These are phyloP conservation scores for Gloeostereum incarnatum DNA, from an alignment of 768 basidiomycete genomes.

Conservation along the genomic window DNA sequence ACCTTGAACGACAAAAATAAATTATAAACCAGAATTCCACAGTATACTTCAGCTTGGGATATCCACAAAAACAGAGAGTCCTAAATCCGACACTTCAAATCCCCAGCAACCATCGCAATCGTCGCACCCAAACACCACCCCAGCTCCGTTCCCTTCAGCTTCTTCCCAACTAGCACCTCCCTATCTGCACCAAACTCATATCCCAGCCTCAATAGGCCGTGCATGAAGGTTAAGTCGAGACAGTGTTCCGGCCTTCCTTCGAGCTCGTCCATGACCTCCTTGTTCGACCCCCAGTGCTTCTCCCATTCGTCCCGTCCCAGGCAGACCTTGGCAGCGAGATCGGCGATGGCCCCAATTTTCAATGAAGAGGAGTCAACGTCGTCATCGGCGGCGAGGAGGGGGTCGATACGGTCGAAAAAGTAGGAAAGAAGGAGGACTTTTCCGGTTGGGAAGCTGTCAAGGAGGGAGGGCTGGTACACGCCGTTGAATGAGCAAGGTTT, in stretches of 20 bases:
- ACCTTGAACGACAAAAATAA: no score
- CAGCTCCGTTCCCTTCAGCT: conserved; percentile 73
- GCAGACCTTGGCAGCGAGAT: conserved; percentile 67
- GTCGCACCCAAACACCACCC: conserved; percentile 91
- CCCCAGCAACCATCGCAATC: conserved; percentile 48
- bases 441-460: conserved; percentile 82
- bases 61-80: no score
- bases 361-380: conserved; percentile 13
- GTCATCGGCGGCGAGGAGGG: conserved; percentile 39
- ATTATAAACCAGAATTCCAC: no score
- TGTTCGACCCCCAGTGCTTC: conserved; percentile 29
- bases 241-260: conserved; percentile 88
- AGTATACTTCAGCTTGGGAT: no score
- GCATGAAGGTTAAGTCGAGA: neutral
- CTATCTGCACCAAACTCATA: conserved; percentile 78
- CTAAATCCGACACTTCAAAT: neutral
- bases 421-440: conserved; percentile 90
- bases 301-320: conserved; percentile 55
- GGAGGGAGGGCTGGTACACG: conserved; percentile 90
- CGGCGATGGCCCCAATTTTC: conserved; percentile 49
- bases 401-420: conserved; percentile 91
- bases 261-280: conserved; percentile 47
- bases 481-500: conserved; percentile 97
- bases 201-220: conserved; percentile 39
- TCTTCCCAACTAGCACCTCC: conserved; percentile 27